A percentile compares a stretch with the other conserved stretches of the same genome.
phyloP scores from a whole-genome alignment of 169 alveolate genomes.

The Eimeria acervulina region DNA sequence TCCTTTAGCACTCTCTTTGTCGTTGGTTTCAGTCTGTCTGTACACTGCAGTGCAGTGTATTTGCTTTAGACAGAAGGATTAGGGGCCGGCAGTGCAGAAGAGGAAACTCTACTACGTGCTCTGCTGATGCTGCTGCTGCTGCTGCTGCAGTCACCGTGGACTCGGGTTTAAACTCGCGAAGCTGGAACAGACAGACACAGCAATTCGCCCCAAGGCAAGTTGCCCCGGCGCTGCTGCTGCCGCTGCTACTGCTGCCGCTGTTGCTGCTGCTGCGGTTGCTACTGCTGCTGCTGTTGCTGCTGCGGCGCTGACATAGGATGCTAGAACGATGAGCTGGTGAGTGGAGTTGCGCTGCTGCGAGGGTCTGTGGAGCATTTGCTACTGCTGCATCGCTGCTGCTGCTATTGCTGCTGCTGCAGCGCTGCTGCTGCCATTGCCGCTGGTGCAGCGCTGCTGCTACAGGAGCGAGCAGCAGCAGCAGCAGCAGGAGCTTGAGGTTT shows the following conservation, averaged over 20 bases:
- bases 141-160: slow-evolving; percentile 40
- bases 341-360: no score
- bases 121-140: neutral
- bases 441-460: no score
- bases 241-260: neutral
- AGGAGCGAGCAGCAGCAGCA: no score
- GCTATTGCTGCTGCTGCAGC: neutral
- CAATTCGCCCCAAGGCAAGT: slow-evolving; percentile 42
- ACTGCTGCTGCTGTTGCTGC: neutral
- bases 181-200: slow-evolving; percentile 23
- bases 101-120: no score
- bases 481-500: no score
- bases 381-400: neutral
- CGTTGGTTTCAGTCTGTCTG: neutral
- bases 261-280: neutral
- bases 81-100: no score
- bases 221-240: neutral
- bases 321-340: no score
- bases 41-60: no score
- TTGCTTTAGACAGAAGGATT: no score
- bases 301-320: no score
- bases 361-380: neutral
- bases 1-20: neutral
- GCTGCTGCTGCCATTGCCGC: no score
- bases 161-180: slow-evolving; percentile 20